A percentile compares a stretch with the other conserved stretches of the same genome.
Evolutionary conservation across 2,329 filamentous ascomycete genomes (phyloP).

Genomic region (Cadophora malorum): DNA sequence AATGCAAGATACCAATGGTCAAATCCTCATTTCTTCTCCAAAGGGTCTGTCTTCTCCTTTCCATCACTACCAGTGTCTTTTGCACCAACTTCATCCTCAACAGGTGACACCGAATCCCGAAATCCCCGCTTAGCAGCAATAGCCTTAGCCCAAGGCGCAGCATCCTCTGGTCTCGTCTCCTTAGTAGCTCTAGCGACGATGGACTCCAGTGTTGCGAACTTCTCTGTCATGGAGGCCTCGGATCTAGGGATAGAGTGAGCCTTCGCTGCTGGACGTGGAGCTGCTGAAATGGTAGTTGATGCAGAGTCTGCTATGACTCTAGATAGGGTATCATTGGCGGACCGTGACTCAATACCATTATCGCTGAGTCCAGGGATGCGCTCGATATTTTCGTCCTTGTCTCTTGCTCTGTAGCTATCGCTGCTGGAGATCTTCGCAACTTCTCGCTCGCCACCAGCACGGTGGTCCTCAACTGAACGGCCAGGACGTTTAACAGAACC

Average conservation of each 20-base stretch:
- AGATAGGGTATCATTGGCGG: too few relatives aligned
- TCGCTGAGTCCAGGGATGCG: neutral
- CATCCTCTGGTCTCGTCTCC: conserved; percentile 1
- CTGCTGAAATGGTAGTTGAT: too few relatives aligned
- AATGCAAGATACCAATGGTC: too few relatives aligned
- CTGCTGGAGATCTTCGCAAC: neutral
- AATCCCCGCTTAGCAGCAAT: conserved; percentile 6
- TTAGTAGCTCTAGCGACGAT: neutral
- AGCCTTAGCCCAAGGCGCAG: conserved; percentile 7
- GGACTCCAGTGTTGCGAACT: neutral
- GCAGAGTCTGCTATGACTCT: too few relatives aligned
- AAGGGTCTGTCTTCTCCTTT: neutral
- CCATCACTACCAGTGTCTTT: neutral
- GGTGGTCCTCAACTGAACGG: neutral
- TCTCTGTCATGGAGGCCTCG: neutral
- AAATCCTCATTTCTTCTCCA: neutral
- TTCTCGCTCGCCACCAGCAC: neutral
- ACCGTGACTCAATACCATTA: neutral
- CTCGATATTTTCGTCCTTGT: neutral
- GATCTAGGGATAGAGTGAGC: too few relatives aligned
- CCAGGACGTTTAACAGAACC: neutral
- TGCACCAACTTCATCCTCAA: neutral
- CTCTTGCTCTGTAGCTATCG: neutral
- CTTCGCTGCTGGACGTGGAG: too few relatives aligned
- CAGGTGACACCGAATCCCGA: neutral